These are phyloP conservation scores for Microglena sp. DNA, from an alignment of 139 green algal species.

Conservation along the genomic window DNA sequence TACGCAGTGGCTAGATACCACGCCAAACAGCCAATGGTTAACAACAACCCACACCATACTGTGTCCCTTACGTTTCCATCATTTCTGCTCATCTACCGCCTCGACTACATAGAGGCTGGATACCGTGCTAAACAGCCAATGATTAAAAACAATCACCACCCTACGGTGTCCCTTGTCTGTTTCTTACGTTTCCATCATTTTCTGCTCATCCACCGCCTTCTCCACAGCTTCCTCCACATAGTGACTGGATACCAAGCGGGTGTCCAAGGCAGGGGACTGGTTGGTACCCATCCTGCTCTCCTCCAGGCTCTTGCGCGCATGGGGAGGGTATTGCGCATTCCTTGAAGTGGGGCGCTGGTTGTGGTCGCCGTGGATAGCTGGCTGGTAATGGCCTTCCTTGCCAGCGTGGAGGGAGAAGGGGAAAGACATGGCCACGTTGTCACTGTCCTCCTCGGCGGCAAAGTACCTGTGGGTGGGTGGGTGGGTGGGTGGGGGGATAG, in stretches of 20 bases:
- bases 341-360: neutral
- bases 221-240: slow-evolving; percentile 15
- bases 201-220: slow-evolving; percentile 11
- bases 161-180: neutral
- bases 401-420: slow-evolving; percentile 1
- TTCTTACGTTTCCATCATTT: slow-evolving; percentile 4
- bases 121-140: neutral
- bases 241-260: slow-evolving; percentile 6
- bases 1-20: neutral
- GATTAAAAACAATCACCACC: neutral
- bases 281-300: neutral
- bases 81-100: neutral
- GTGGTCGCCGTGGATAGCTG: slow-evolving; percentile 8
- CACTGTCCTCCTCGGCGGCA: slow-evolving; percentile 7
- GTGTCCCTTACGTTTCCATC: neutral
- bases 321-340: neutral
- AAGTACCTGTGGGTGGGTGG: slow-evolving; percentile 11
- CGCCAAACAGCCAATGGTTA: neutral
- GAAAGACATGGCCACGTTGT: slow-evolving; percentile 17
- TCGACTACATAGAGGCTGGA: neutral
- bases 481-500: too few species aligned
- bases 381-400: neutral
- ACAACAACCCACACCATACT: neutral
- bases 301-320: neutral
- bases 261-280: neutral